These are phyloP conservation scores for Apiospora marii DNA, from an alignment of 2,329 filamentous ascomycete species.

Conservation along the genomic window DNA sequence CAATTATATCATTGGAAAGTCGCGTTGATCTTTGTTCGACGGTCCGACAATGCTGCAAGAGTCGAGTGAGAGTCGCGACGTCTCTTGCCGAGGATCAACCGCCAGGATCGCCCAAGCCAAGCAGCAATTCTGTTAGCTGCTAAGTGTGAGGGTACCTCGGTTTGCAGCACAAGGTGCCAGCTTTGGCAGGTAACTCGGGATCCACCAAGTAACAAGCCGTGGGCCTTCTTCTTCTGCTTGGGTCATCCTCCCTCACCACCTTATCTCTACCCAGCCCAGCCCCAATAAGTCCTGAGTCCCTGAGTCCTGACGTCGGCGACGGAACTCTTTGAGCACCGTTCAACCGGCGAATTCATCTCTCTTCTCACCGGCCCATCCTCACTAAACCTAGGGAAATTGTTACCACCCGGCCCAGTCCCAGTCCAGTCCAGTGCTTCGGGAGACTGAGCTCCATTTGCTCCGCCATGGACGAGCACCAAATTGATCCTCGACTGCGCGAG, in stretches of 20 bases:
- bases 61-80: not conserved
- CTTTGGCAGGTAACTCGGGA: not conserved
- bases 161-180: not conserved
- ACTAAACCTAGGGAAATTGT: constrained; percentile 22
- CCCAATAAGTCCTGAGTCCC: not conserved
- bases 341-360: constrained; percentile 24
- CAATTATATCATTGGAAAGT: not conserved
- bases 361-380: constrained; percentile 23
- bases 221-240: no score
- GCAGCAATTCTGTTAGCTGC: not conserved
- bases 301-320: constrained; percentile 21
- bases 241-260: not conserved
- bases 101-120: not conserved
- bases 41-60: not conserved
- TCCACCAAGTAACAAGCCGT: not conserved
- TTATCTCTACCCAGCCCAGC: not conserved
- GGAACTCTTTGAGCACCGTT: constrained; percentile 25
- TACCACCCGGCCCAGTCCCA: constrained; percentile 21
- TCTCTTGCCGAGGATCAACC: constrained; percentile 3
- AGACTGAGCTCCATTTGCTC: constrained; percentile 18
- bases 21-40: not conserved
- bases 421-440: constrained; percentile 21
- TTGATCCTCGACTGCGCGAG: constrained; percentile 25
- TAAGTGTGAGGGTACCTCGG: not conserved
- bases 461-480: constrained; percentile 23